Evolutionary conservation across 352 stramenopile species (phyloP), one percentile per base, ranked within the genome.

Genomic region (Pythium utonaiense): DNA sequence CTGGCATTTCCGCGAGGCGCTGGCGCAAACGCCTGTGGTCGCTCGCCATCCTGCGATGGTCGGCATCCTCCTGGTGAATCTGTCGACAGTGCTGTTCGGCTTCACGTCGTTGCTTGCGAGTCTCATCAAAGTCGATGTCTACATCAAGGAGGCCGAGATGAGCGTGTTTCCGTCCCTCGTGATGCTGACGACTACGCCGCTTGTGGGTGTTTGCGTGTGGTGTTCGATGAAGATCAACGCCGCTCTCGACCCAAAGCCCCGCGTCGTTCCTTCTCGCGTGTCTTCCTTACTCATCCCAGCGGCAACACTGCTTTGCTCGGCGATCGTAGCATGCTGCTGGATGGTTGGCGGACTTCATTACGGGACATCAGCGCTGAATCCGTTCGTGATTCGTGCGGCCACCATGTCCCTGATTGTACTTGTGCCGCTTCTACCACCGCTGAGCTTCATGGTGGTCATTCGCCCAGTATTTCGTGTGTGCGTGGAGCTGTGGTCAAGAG

Each of bases 101-200:
- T 74, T 73, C 44, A 82, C 83, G 41, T 79, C 77, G 3, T 62
- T 86, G 17, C 57, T 86, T 12, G 77, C 76, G 13, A 78, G 78
- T 25, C 61, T 88, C 56, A 78, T 78, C 33, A 80, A 86, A 53
- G 76, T 75, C 14, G 74, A 80, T 30, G 48, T 73, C 22, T 69
- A 77, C 45, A 77, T 88, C 55, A 66, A 69, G 4, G 70, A 76
- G 16, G 53, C 53, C 0, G 44, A 67, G 22, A 78, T 77, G 33
- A 70, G 69, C 34, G 79, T 83, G 36, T 86, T 88, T 44, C 60
- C 77, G 22, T 80, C 70, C 2, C 59, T 86, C 27, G 54, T 85
- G 22, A 59, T 70, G 41, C 60, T 88, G 3, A 71, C 74, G 13
- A 78, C 82, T 62, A 75, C 75, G 58, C 73, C 78, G 10, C 62